A percentile compares a stretch with the other conserved stretches of the same genome.
Conservation (phyloP, 2,329 filamentous ascomycete species). For the Alternaria novae-zelandiae region DNA sequence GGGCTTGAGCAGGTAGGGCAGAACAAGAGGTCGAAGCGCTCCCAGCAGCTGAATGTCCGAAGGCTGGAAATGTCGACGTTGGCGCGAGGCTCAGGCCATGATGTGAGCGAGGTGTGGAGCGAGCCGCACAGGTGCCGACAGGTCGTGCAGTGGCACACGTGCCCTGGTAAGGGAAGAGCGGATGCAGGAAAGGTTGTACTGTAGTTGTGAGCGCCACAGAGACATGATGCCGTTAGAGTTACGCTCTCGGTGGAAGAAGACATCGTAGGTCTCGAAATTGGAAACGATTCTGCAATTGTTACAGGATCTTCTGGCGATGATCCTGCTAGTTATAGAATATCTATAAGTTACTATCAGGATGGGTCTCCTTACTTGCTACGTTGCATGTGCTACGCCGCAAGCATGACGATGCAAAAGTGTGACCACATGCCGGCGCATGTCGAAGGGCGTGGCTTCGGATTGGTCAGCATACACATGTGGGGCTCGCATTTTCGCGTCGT, state of each 20-base stretch:
- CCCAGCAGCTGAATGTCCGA: constrained; percentile 48
- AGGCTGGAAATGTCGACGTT: constrained; percentile 42
- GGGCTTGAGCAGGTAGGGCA: constrained; percentile 54
- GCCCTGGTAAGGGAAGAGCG: constrained; percentile 51
- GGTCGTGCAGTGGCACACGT: constrained; percentile 59
- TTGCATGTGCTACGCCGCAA: background rate
- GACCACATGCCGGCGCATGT: background rate
- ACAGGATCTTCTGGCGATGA: background rate
- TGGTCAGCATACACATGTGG: constrained; percentile 23
- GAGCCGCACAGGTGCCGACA: constrained; percentile 57
- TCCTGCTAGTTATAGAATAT: background rate
- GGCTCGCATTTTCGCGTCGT: constrained; percentile 10
- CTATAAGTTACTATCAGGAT: background rate
- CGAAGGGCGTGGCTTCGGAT: background rate
- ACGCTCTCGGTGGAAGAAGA: constrained; percentile 17
- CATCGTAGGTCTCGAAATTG: background rate
- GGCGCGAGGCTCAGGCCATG: constrained; percentile 48
- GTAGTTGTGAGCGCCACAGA: constrained; percentile 56
- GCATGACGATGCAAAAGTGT: background rate
- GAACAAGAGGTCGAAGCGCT: constrained; percentile 46
- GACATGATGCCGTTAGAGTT: constrained; percentile 51
- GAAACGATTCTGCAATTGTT: background rate
- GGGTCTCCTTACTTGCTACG: background rate
- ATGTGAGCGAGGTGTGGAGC: constrained; percentile 47
- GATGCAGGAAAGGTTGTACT: constrained; percentile 40